Percentiles rank a stretch among this genome's conserved stretches.
phyloP scores from a whole-genome alignment of 768 basidiomycete genomes.

The Suillus alpinus region DNA sequence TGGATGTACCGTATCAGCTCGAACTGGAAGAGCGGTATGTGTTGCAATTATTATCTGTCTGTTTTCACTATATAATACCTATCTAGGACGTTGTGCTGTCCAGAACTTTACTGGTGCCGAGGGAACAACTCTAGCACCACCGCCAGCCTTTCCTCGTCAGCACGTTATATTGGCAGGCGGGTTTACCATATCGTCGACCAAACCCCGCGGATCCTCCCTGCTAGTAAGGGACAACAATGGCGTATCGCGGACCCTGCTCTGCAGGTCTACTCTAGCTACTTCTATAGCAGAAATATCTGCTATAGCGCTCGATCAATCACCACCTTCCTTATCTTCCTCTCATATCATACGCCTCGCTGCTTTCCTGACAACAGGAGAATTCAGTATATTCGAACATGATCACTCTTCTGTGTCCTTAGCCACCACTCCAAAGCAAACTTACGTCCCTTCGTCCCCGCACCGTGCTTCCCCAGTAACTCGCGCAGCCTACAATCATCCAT shows the following conservation, averaged over 20 bases:
- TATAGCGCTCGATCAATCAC: slow-evolving; percentile 74
- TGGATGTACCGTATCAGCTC: slow-evolving; percentile 85
- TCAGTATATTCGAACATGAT: slow-evolving; percentile 55
- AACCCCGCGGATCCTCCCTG: slow-evolving; percentile 5
- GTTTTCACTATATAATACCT: slow-evolving; percentile 19
- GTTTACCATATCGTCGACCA: slow-evolving; percentile 50
- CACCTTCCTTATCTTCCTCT: slow-evolving; percentile 37
- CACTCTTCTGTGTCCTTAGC: slow-evolving; percentile 42
- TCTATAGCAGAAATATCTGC: slow-evolving; percentile 50
- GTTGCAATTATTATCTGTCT: slow-evolving; percentile 10
- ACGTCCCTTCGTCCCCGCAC: slow-evolving; percentile 42
- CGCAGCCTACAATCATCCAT: slow-evolving; percentile 74
- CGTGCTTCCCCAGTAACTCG: slow-evolving; percentile 52
- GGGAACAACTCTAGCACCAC: slow-evolving; percentile 4
- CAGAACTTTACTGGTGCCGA: slow-evolving; percentile 27
- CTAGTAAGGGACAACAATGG: slow-evolving; percentile 21
- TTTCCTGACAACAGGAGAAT: slow-evolving; percentile 70
- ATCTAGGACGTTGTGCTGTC: slow-evolving; percentile 62
- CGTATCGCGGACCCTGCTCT: slow-evolving; percentile 40
- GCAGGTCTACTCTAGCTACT: slow-evolving; percentile 35
- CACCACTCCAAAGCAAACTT: slow-evolving; percentile 41
- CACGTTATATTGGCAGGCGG: slow-evolving; percentile 60
- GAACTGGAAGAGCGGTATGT: slow-evolving; percentile 76
- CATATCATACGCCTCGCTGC: slow-evolving; percentile 44
- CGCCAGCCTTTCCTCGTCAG: slow-evolving; percentile 16